A percentile compares a stretch with the other conserved stretches of the same genome.
phyloP scores from a whole-genome alignment of 805 yeast genomes.

The Cyberlindnera americana region DNA sequence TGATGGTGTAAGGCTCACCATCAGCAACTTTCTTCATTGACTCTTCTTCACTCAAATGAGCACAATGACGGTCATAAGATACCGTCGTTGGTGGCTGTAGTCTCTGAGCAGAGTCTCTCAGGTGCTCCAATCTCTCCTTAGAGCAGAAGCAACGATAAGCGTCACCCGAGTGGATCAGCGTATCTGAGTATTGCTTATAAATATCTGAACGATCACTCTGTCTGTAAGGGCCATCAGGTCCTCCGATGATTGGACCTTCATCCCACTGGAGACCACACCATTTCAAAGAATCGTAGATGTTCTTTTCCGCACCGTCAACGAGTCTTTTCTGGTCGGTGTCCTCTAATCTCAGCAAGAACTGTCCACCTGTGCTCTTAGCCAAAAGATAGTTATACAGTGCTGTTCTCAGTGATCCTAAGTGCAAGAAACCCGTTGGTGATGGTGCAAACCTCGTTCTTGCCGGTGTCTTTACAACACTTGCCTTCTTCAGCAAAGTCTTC shows the following conservation, averaged over 20 bases:
- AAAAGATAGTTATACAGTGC: conserved; percentile 85
- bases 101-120: conserved; percentile 69
- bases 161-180: conserved; percentile 55
- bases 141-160: conserved; percentile 90
- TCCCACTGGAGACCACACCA: conserved; percentile 80
- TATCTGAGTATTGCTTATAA: conserved; percentile 56
- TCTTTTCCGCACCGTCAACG: conserved; percentile 77
- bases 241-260: conserved; percentile 64
- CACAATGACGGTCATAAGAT: conserved; percentile 85
- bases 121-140: conserved; percentile 63
- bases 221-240: conserved; percentile 64
- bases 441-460: conserved; percentile 95
- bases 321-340: conserved; percentile 87
- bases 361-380: conserved; percentile 77
- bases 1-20: conserved; percentile 46
- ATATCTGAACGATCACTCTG: conserved; percentile 77
- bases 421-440: conserved; percentile 95
- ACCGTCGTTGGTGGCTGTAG: conserved; percentile 87
- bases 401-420: conserved; percentile 89
- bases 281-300: conserved; percentile 66
- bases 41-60: conserved; percentile 40
- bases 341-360: conserved; percentile 78
- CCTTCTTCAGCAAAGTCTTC: too few species aligned
- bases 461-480: conserved; percentile 33
- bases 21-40: conserved; percentile 33